Conservation (phyloP, 1,284 basidiomycete genomes). For the Mycena sp. region DNA sequence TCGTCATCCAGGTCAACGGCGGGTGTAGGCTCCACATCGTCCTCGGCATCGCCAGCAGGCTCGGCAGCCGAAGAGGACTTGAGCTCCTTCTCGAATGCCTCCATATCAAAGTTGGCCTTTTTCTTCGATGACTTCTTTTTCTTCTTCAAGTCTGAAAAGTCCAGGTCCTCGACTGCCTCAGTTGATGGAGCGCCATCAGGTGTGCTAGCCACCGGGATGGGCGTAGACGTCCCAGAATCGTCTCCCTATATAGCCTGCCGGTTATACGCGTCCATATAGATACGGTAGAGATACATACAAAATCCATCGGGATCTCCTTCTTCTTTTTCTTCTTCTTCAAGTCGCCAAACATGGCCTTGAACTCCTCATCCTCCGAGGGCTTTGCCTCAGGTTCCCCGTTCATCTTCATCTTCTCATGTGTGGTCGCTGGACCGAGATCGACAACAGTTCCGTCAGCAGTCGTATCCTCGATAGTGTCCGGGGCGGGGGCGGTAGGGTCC, state of each 20-base stretch:
- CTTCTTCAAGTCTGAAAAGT: slow-evolving; percentile 89
- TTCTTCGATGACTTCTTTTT: slow-evolving; percentile 86
- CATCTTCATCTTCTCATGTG: slow-evolving; percentile 78
- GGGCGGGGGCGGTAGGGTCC: slow-evolving; percentile 80
- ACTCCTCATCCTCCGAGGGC: slow-evolving; percentile 71
- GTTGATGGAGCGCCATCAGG: slow-evolving; percentile 48
- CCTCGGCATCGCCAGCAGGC: slow-evolving; percentile 71
- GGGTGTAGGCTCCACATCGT: slow-evolving; percentile 67
- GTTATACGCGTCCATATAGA: slow-evolving; percentile 14
- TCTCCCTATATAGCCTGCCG: slow-evolving; percentile 54
- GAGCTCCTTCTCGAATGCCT: slow-evolving; percentile 92
- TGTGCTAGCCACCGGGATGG: slow-evolving; percentile 47
- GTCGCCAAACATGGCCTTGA: slow-evolving; percentile 87
- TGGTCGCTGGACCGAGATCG: slow-evolving; percentile 76
- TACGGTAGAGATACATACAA: slow-evolving; percentile 59
- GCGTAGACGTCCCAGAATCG: slow-evolving; percentile 71
- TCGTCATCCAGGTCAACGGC: slow-evolving; percentile 78
- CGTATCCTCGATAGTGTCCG: slow-evolving; percentile 71
- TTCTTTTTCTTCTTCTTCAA: slow-evolving; percentile 95
- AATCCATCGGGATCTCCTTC: slow-evolving; percentile 87
- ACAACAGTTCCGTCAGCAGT: slow-evolving; percentile 74
- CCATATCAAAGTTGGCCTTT: slow-evolving; percentile 76
- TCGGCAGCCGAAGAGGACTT: slow-evolving; percentile 69
- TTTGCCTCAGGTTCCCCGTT: slow-evolving; percentile 53
- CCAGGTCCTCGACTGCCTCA: slow-evolving; percentile 67